phyloP scores from a whole-genome alignment of 2,329 filamentous ascomycete genomes.

The Emmonsia crescens region DNA sequence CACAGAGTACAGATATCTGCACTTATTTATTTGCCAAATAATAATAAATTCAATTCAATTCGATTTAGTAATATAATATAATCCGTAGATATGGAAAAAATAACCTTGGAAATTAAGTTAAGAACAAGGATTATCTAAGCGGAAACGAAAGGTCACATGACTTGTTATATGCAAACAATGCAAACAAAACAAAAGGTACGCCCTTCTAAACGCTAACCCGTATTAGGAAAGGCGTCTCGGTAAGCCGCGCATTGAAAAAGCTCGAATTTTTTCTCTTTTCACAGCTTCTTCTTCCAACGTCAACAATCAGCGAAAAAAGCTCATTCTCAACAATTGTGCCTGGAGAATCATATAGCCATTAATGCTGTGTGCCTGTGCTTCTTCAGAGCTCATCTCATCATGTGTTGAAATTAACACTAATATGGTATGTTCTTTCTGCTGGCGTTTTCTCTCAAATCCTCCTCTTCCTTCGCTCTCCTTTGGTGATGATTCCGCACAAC shows the following conservation, averaged over 20 bases:
- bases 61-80: too few relatives aligned
- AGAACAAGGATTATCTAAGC: too few relatives aligned
- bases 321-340: background rate
- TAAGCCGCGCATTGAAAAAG: constrained; percentile 25
- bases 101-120: too few relatives aligned
- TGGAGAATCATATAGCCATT: background rate
- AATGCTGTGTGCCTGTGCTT: background rate
- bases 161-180: constrained; percentile 2
- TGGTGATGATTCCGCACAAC: constrained; percentile 71
- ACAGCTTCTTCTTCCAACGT: constrained; percentile 14
- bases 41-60: too few relatives aligned
- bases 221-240: constrained; percentile 16
- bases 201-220: too few relatives aligned
- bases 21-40: too few relatives aligned
- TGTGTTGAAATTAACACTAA: constrained; percentile 2
- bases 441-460: constrained; percentile 9
- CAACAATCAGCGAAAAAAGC: constrained; percentile 11
- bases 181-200: too few relatives aligned
- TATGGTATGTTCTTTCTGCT: constrained; percentile 21
- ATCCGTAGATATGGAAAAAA: too few relatives aligned
- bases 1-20: too few relatives aligned
- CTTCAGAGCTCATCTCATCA: background rate
- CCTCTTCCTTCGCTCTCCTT: constrained; percentile 22
- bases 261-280: constrained; percentile 16
- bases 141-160: background rate